A percentile compares a stretch with the other conserved stretches of the same genome.
Evolutionary conservation across 768 basidiomycete species (phyloP).

Genomic region (Pisolithus albus): DNA sequence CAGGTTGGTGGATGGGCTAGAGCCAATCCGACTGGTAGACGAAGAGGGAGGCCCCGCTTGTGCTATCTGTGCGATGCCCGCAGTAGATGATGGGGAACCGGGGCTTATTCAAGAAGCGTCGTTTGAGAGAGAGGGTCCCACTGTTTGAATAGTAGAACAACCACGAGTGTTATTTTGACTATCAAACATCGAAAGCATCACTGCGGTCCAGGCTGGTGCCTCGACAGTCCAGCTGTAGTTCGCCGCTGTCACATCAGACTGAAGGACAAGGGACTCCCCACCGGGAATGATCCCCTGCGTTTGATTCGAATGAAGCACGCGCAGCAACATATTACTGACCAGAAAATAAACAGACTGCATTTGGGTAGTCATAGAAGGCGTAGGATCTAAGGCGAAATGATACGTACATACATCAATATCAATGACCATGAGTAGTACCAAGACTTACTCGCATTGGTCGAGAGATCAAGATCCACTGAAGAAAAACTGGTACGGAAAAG

Average conservation of each 20-base stretch:
- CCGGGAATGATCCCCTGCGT: slow-evolving; percentile 56
- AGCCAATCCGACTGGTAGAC: not conserved
- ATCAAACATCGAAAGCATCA: slow-evolving; percentile 54
- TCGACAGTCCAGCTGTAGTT: slow-evolving; percentile 51
- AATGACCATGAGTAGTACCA: not conserved
- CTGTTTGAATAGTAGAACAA: slow-evolving; percentile 44
- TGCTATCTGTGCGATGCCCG: slow-evolving; percentile 1
- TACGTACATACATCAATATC: not conserved
- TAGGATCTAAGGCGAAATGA: slow-evolving; percentile 33
- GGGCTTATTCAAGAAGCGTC: slow-evolving; percentile 46
- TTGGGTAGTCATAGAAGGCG: slow-evolving; percentile 36
- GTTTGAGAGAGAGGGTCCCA: slow-evolving; percentile 41
- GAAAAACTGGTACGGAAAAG: slow-evolving; percentile 38
- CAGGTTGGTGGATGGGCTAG: slow-evolving; percentile 1
- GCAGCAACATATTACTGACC: slow-evolving; percentile 29
- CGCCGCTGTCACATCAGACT: slow-evolving; percentile 30
- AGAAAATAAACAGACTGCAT: slow-evolving; percentile 46
- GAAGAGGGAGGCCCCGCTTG: slow-evolving; percentile 9
- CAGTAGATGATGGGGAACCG: slow-evolving; percentile 47
- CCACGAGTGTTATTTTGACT: slow-evolving; percentile 49
- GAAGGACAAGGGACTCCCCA: slow-evolving; percentile 45
- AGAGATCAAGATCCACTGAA: slow-evolving; percentile 41
- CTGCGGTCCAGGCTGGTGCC: slow-evolving; percentile 48
- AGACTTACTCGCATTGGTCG: slow-evolving; percentile 50
- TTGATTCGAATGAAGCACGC: not conserved